Base-by-base conservation (phyloP, 2,329 filamentous ascomycete genomes). In the Aureobasidium leucospermi region DNA sequence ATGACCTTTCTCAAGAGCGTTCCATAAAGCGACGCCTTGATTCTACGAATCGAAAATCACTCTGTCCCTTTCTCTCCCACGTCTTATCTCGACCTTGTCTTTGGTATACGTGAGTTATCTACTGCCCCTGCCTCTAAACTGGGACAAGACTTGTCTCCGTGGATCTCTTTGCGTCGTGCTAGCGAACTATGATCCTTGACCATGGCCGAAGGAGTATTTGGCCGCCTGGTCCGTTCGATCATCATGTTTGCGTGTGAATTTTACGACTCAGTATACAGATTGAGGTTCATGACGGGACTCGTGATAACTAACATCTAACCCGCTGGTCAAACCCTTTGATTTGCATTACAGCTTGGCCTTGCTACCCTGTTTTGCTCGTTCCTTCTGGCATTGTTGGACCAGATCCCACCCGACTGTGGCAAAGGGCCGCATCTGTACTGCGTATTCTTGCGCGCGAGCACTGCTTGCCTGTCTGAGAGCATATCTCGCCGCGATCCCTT, bases 401-500 rank as follows among this genome's bases (percentile, higher is more conserved):
- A 90, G 74, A 60, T 81, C 78, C 90, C 91, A 96, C 6, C 90
- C 89, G 67, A 88, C 79, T 73, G 90, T 80, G 0, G 87, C 91
- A 77, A 93, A 83, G 23, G 88, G 85, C 47, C 77, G 80, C 75
- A 89, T 85, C 71, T 84, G 82, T 59, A 76, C 77, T 1, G 81
- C 90, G 73, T 96, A 89, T 43, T 85, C 80, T 66, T 79, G 82
- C 6, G 94, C 94, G 71, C 88, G 83, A 60, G 84, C 88, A 72
- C 90, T 96, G 74, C 91, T 96, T 39, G 94, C 94, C 79, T 97
- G 61, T 51, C 93, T 79, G 49, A 82, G 76, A 29, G 94, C 94
- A 72, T 88, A 88, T 64, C 94, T 79, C 52, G 94, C 94, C 51
- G 92, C 92, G 71, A 99, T 97, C 3, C 94, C 94, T 77, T 99